Conservation (phyloP, 2,329 filamentous ascomycete species). For the Venturia carpophila region DNA sequence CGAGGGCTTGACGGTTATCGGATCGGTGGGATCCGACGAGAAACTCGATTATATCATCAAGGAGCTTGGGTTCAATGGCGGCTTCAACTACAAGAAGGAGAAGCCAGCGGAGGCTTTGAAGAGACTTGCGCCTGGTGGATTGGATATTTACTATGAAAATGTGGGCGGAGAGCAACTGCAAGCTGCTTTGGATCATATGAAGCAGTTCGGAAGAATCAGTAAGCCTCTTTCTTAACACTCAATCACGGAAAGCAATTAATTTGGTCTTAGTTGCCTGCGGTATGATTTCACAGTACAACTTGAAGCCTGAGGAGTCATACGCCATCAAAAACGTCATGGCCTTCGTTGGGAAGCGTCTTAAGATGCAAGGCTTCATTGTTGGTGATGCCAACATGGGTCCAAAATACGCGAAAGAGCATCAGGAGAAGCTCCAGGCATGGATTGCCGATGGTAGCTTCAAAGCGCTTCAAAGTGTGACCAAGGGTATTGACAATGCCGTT, state of each 20-base stretch:
- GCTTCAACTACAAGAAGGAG: conserved; percentile 88
- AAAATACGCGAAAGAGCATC: conserved; percentile 61
- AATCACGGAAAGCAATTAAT: neutral
- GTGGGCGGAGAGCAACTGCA: conserved; percentile 69
- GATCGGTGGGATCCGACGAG: conserved; percentile 69
- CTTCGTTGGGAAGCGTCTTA: conserved; percentile 61
- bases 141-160: conserved; percentile 81
- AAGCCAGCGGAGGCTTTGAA: conserved; percentile 57
- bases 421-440: conserved; percentile 69
- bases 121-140: conserved; percentile 64
- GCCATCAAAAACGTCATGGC: conserved; percentile 58
- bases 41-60: conserved; percentile 69
- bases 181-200: conserved; percentile 57
- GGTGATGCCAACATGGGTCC: conserved; percentile 56
- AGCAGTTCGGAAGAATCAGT: conserved; percentile 57
- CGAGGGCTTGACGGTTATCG: conserved; percentile 70
- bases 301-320: conserved; percentile 48
- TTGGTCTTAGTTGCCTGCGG: conserved; percentile 39
- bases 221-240: conserved; percentile 23
- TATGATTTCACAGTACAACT: conserved; percentile 75
- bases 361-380: conserved; percentile 71
- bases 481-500: conserved; percentile 69
- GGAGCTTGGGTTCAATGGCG: conserved; percentile 62
- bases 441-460: conserved; percentile 68
- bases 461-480: conserved; percentile 58